Evolutionary conservation across 139 green algal species (phyloP).

Genomic region (Zygnema circumcarinatum): DNA sequence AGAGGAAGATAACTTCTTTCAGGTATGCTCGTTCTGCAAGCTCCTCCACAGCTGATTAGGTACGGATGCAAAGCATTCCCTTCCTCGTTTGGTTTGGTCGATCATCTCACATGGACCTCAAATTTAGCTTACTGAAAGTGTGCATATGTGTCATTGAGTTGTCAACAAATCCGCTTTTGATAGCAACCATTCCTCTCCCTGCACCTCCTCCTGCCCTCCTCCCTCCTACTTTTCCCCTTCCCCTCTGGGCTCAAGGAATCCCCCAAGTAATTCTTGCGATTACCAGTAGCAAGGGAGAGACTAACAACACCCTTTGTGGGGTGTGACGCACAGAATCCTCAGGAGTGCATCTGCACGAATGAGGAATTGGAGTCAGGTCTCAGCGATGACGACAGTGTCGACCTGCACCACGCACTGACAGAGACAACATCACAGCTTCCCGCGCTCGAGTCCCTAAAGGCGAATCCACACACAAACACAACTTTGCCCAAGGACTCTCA

Average conservation of each 20-base stretch:
- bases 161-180: background rate
- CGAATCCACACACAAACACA: no score
- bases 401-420: no score
- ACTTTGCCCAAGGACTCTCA: no score
- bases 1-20: conserved; percentile 39
- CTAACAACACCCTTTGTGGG: background rate
- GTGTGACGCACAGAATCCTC: conserved; percentile 1
- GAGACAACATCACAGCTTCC: no score
- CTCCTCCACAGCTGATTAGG: background rate
- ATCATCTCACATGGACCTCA: background rate
- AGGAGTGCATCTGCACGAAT: conserved; percentile 24
- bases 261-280: no score
- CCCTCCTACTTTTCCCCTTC: no score
- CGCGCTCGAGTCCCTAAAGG: no score
- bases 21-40: background rate
- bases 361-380: no score
- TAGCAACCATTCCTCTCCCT: background rate
- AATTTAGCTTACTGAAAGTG: background rate
- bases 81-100: background rate
- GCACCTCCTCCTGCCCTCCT: no score
- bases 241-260: no score
- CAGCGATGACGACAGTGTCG: no score
- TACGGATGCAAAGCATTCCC: background rate
- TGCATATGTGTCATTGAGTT: background rate
- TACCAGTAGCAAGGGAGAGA: no score